A percentile compares a stretch with the other conserved stretches of the same genome.
phyloP scores from a whole-genome alignment of 345 rosid genomes.

The Citrus glauca region DNA sequence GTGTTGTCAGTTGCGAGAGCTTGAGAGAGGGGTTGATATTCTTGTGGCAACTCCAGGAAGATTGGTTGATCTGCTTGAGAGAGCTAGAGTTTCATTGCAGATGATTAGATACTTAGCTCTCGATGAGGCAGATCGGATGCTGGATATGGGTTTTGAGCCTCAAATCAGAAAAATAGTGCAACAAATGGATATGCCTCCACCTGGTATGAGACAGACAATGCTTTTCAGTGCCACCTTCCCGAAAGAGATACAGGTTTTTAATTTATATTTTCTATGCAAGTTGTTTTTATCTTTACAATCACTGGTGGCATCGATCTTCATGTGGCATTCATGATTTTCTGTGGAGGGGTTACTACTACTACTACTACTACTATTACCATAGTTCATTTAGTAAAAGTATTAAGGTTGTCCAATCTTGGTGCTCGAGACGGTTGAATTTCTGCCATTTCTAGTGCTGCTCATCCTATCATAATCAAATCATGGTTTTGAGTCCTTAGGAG shows the following conservation, averaged over 20 bases:
- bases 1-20: constrained; percentile 74
- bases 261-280: neutral
- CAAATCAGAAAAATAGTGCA: constrained; percentile 95
- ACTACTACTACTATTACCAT: neutral
- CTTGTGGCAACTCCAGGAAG: constrained; percentile 99
- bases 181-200: constrained; percentile 95
- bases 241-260: constrained; percentile 85
- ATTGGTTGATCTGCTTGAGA: constrained; percentile 89
- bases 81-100: constrained; percentile 92
- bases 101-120: constrained; percentile 86
- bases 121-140: constrained; percentile 98
- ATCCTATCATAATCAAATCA: neutral
- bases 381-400: neutral
- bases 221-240: constrained; percentile 99
- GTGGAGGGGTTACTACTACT: too few relatives aligned
- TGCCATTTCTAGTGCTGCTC: neutral
- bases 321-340: neutral
- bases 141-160: constrained; percentile 99
- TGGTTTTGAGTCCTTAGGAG: neutral
- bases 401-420: neutral
- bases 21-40: constrained; percentile 97
- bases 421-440: neutral
- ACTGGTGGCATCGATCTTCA: neutral
- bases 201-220: constrained; percentile 89
- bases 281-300: neutral